Conservation (phyloP, 345 rosid species). For the Raphanus sativus region DNA sequence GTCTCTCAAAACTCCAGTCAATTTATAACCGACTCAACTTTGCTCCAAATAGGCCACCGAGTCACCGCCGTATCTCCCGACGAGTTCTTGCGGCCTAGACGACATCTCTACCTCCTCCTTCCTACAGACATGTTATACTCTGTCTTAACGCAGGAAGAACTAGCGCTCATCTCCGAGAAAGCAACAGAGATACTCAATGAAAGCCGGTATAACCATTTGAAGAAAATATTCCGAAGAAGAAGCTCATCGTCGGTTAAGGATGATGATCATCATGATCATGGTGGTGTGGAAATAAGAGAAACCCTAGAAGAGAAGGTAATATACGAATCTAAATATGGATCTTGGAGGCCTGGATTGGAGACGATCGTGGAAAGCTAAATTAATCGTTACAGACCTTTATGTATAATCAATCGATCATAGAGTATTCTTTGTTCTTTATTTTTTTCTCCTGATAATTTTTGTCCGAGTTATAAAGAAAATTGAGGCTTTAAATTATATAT, state of each 20-base stretch:
- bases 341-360: slow-evolving; percentile 44
- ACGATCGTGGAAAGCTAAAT: slow-evolving; percentile 41
- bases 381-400: background rate
- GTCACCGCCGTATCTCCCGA: slow-evolving; percentile 26
- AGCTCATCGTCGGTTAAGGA: slow-evolving; percentile 18
- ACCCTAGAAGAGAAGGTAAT: slow-evolving; percentile 27
- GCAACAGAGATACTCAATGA: slow-evolving; percentile 30
- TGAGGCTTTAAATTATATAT: slow-evolving; percentile 4
- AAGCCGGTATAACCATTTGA: slow-evolving; percentile 35
- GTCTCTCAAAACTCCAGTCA: slow-evolving; percentile 25
- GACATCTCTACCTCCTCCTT: slow-evolving; percentile 36
- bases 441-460: slow-evolving; percentile 3
- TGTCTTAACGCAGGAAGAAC: slow-evolving; percentile 41
- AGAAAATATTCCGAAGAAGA: slow-evolving; percentile 36
- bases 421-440: background rate
- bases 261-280: background rate
- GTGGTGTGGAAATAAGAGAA: slow-evolving; percentile 27
- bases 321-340: slow-evolving; percentile 30
- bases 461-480: slow-evolving; percentile 21
- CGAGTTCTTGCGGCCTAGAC: slow-evolving; percentile 30
- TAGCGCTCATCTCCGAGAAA: slow-evolving; percentile 34
- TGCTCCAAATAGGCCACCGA: slow-evolving; percentile 34
- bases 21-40: slow-evolving; percentile 35
- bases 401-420: background rate
- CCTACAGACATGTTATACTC: slow-evolving; percentile 40